These are phyloP conservation scores for Sordariomycetes sp. DNA, from an alignment of 2,329 filamentous ascomycete genomes.

Conservation along the genomic window DNA sequence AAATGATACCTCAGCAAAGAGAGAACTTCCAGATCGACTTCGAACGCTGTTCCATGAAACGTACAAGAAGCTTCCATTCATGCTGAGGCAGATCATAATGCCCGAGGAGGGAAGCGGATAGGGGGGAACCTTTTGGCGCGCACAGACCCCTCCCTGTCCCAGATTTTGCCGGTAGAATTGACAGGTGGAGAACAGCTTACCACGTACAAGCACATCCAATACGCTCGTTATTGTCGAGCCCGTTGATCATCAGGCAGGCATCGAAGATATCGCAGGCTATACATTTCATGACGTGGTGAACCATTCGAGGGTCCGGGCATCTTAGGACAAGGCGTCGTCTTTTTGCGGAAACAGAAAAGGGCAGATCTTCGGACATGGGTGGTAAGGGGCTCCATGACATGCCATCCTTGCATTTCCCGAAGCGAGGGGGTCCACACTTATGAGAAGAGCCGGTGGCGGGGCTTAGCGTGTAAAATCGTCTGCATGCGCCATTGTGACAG, in stretches of 20 bases:
- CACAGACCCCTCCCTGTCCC: not conserved
- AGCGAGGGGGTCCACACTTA: constrained; percentile 1
- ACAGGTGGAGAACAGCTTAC: not conserved
- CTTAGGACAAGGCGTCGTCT: no score
- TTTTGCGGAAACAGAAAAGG: no score
- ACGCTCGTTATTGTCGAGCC: not conserved
- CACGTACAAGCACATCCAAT: not conserved
- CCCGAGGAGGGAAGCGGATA: not conserved
- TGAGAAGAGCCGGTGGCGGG: not conserved
- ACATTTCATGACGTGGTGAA: no score
- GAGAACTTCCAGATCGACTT: not conserved
- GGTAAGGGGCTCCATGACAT: not conserved
- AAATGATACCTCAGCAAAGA: not conserved
- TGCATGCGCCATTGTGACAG: not conserved
- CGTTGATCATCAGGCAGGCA: no score
- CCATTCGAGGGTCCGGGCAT: no score
- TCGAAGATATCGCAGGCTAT: no score
- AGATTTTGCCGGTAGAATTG: not conserved
- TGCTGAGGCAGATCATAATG: not conserved
- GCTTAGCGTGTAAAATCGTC: not conserved
- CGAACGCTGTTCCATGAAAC: not conserved
- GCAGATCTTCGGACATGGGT: not conserved
- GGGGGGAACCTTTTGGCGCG: not conserved
- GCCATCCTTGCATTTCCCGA: not conserved
- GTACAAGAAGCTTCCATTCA: constrained; percentile 4